Conservation (phyloP, 177 flowering plant genomes). For the Vitis hybrid region DNA sequence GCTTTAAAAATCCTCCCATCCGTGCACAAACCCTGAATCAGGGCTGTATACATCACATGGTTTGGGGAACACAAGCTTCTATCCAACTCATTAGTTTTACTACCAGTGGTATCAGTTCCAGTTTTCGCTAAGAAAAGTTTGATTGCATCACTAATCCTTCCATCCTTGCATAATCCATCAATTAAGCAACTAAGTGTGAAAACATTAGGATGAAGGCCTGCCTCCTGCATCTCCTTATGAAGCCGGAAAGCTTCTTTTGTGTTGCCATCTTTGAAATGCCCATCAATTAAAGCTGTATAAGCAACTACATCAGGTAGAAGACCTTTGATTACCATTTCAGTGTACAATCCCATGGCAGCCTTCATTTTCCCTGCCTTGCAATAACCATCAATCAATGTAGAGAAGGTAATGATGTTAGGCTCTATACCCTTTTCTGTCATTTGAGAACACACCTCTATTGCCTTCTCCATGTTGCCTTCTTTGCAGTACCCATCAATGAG, state of each 20-base stretch:
- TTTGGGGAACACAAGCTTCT: conserved; percentile 21
- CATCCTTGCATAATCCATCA: conserved; percentile 70
- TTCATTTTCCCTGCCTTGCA: conserved; percentile 54
- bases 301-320: conserved; percentile 63
- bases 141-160: conserved; percentile 44
- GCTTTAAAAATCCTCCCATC: conserved; percentile 58
- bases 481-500: conserved; percentile 68
- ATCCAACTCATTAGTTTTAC: conserved; percentile 10
- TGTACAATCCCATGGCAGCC: conserved; percentile 60
- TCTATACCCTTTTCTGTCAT: conserved; percentile 59
- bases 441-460: conserved; percentile 50
- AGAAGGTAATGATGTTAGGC: conserved; percentile 60
- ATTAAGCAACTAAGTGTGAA: conserved; percentile 54
- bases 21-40: conserved; percentile 57
- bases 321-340: conserved; percentile 73
- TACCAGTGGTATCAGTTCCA: conserved; percentile 2
- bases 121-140: conserved; percentile 39
- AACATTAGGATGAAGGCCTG: conserved; percentile 46
- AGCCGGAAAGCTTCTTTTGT: conserved; percentile 54
- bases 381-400: conserved; percentile 60
- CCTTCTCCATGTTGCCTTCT: conserved; percentile 50
- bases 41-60: conserved; percentile 39
- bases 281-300: conserved; percentile 65
- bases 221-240: conserved; percentile 53
- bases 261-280: conserved; percentile 55